A percentile compares a stretch with the other conserved stretches of the same genome.
phyloP scores from a whole-genome alignment of 805 yeast species.

The Isabelozyma gotoi region DNA sequence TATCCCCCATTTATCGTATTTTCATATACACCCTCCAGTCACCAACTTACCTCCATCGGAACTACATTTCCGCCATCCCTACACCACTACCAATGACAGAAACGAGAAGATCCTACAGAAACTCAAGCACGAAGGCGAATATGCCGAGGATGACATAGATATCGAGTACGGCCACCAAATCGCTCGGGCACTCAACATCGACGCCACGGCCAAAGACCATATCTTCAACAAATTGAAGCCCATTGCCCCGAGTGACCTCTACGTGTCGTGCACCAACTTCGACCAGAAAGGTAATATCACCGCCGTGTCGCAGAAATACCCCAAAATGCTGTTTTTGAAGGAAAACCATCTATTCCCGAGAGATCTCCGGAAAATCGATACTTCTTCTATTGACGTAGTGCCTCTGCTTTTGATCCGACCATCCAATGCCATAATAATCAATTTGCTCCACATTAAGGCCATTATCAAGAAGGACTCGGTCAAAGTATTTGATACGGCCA shows the following conservation, averaged over 20 bases:
- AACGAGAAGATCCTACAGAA: background rate
- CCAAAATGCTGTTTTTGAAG: slow-evolving; percentile 66
- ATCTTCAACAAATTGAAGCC: slow-evolving; percentile 33
- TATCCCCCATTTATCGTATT: no score
- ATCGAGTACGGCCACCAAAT: slow-evolving; percentile 2
- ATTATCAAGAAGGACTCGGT: slow-evolving; percentile 78
- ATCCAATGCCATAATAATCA: slow-evolving; percentile 74
- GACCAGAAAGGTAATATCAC: slow-evolving; percentile 67
- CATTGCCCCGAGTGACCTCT: slow-evolving; percentile 47
- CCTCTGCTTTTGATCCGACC: slow-evolving; percentile 82
- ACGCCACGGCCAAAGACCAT: background rate
- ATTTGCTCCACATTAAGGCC: slow-evolving; percentile 85
- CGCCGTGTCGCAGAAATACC: slow-evolving; percentile 70
- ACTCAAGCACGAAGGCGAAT: background rate
- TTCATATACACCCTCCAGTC: no score
- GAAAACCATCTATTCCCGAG: slow-evolving; percentile 79
- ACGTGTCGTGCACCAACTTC: slow-evolving; percentile 79
- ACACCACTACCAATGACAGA: background rate
- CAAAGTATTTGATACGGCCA: slow-evolving; percentile 77
- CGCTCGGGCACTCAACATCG: background rate
- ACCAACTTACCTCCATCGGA: no score
- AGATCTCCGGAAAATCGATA: slow-evolving; percentile 82
- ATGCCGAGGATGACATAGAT: background rate
- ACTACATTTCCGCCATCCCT: background rate
- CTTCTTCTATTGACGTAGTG: slow-evolving; percentile 72